These are phyloP conservation scores for Pogostemon cablin DNA, from an alignment of 257 asterid species.

Conservation along the genomic window DNA sequence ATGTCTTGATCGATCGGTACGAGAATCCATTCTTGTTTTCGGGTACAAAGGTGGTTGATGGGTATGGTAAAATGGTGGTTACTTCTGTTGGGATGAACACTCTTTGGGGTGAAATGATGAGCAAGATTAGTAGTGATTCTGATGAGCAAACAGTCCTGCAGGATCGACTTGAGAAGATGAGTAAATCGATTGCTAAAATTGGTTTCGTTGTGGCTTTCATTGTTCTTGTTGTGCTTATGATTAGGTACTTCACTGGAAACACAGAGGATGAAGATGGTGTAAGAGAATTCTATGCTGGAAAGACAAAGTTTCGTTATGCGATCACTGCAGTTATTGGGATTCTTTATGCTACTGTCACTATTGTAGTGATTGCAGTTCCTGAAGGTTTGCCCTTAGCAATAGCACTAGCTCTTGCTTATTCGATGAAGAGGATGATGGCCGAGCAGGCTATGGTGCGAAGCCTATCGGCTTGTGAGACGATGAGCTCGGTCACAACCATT, in stretches of 20 bases:
- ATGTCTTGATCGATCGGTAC: slow-evolving; percentile 22
- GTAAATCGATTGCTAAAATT: slow-evolving; percentile 46
- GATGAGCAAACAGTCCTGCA: slow-evolving; percentile 42
- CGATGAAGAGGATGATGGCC: slow-evolving; percentile 52
- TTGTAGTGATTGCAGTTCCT: slow-evolving; percentile 53
- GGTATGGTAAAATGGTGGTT: slow-evolving; percentile 43
- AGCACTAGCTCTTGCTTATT: slow-evolving; percentile 47
- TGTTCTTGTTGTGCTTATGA: slow-evolving; percentile 44
- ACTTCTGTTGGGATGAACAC: slow-evolving; percentile 42
- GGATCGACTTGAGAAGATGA: slow-evolving; percentile 38
- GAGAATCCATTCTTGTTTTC: slow-evolving; percentile 38
- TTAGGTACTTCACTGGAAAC: slow-evolving; percentile 32
- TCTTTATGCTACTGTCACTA: slow-evolving; percentile 45
- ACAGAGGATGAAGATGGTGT: slow-evolving; percentile 41
- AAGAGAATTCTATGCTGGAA: slow-evolving; percentile 32
- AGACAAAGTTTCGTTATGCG: slow-evolving; percentile 32
- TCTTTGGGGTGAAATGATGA: slow-evolving; percentile 46
- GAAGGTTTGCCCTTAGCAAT: slow-evolving; percentile 52
- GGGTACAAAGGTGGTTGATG: slow-evolving; percentile 44
- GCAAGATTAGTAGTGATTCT: slow-evolving; percentile 33
- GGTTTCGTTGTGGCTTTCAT: slow-evolving; percentile 48
- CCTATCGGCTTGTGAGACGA: slow-evolving; percentile 38
- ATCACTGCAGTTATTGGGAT: slow-evolving; percentile 40
- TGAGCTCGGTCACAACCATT: slow-evolving; percentile 43
- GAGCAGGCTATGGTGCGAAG: slow-evolving; percentile 49